phyloP scores from a whole-genome alignment of 2,329 filamentous ascomycete genomes.

The Colletotrichum brevisporum region DNA sequence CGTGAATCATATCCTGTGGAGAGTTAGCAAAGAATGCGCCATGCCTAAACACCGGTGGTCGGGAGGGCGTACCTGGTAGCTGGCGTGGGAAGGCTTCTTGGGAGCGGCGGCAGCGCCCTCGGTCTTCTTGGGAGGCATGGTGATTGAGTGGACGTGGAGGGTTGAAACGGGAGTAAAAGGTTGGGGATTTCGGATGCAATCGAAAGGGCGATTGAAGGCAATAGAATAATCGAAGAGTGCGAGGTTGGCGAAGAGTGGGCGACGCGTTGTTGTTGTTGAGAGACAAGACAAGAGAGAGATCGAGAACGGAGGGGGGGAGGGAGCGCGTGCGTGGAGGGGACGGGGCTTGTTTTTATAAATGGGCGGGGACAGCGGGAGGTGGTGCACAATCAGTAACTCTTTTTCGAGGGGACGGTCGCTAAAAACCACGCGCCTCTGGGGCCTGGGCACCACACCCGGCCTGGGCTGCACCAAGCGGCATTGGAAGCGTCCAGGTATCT shows the following conservation, averaged over 20 bases:
- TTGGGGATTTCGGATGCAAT: conserved; percentile 36
- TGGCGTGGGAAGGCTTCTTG: conserved; percentile 64
- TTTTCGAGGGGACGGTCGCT: conserved; percentile 10
- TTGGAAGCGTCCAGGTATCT: not conserved
- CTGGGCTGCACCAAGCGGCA: conserved; percentile 6
- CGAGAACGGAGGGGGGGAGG: conserved; percentile 54
- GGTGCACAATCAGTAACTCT: conserved; percentile 68
- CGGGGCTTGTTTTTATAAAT: conserved; percentile 72
- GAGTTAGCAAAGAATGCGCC: conserved; percentile 51
- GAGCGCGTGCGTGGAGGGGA: conserved; percentile 64
- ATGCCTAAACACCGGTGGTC: conserved; percentile 34
- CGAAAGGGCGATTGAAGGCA: conserved; percentile 40
- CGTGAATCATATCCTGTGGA: conserved; percentile 72
- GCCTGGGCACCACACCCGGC: conserved; percentile 1
- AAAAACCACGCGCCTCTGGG: conserved; percentile 7
- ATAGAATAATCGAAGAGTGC: conserved; percentile 46
- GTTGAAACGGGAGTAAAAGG: conserved; percentile 42
- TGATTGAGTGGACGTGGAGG: conserved; percentile 48
- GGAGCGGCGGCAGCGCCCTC: conserved; percentile 51
- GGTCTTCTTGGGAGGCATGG: conserved; percentile 74
- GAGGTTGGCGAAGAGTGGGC: conserved; percentile 40
- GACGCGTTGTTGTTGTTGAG: conserved; percentile 46
- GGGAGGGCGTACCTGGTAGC: conserved; percentile 68
- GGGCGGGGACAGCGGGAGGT: conserved; percentile 66
- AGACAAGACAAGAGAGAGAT: conserved; percentile 43